phyloP scores from a whole-genome alignment of 352 stramenopile species.

The Pythium vanterpoolii region DNA sequence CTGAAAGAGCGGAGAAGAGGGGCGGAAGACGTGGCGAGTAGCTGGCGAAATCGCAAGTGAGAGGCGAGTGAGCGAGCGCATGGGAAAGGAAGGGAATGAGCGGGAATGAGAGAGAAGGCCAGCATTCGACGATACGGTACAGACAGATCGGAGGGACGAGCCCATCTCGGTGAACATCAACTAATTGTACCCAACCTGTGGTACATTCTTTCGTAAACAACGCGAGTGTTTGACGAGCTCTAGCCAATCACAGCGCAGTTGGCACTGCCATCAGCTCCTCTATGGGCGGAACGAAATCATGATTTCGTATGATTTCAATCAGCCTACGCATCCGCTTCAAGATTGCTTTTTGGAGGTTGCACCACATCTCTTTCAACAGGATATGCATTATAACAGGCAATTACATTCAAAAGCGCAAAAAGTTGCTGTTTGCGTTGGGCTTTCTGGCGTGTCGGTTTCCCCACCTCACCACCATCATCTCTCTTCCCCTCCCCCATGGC shows the following conservation, averaged over 20 bases:
- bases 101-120: not conserved
- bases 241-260: constrained; percentile 14
- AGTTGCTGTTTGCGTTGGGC: not conserved
- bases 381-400: not conserved
- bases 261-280: constrained; percentile 4
- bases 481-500: constrained; percentile 8
- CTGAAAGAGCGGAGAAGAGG: constrained; percentile 6
- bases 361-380: not conserved
- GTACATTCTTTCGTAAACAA: constrained; percentile 18
- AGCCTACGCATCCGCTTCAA: not conserved
- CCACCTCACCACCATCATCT: not conserved
- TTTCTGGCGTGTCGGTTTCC: not conserved
- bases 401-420: not conserved
- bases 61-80: not conserved
- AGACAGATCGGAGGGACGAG: not conserved
- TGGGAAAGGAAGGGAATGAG: not conserved
- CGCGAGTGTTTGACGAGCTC: not conserved
- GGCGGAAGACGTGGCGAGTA: not conserved
- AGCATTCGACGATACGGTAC: not conserved
- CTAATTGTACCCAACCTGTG: not conserved
- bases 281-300: not conserved
- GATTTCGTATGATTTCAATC: not conserved
- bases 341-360: not conserved
- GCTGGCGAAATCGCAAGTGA: constrained; percentile 9
- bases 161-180: not conserved